Percentiles rank a stretch among this genome's conserved stretches.
Conservation (phyloP, 2,329 filamentous ascomycete genomes). For the Aspergillus sclerotialis region DNA sequence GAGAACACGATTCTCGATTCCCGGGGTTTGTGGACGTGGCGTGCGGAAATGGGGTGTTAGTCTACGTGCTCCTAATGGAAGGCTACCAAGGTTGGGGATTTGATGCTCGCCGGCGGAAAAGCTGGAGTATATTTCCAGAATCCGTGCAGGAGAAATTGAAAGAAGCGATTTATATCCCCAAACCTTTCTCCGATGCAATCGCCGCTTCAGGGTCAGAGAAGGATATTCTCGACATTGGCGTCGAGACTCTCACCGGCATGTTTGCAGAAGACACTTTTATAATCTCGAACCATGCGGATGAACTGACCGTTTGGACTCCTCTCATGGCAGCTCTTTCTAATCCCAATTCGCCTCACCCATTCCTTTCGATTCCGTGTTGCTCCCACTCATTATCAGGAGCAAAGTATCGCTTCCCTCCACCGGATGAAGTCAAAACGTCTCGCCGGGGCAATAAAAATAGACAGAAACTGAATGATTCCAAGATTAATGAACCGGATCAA, state of each 20-base stretch:
- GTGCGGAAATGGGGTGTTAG: conserved; percentile 87
- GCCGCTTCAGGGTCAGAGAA: neutral
- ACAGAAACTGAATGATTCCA: conserved; percentile 35
- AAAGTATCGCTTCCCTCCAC: conserved; percentile 51
- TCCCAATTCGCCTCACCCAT: conserved; percentile 59
- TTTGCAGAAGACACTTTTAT: conserved; percentile 78
- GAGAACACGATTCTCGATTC: conserved; percentile 43
- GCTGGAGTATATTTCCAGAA: conserved; percentile 66
- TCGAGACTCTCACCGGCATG: conserved; percentile 44
- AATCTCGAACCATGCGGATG: conserved; percentile 94
- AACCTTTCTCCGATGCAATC: conserved; percentile 33
- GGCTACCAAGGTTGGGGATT: conserved; percentile 86
- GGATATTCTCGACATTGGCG: conserved; percentile 8
- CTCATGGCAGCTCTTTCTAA: conserved; percentile 62
- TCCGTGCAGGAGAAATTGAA: conserved; percentile 45
- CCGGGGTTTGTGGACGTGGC: conserved; percentile 94
- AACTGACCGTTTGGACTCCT: conserved; percentile 93
- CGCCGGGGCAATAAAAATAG: neutral
- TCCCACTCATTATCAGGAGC: conserved; percentile 77
- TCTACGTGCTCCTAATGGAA: conserved; percentile 72
- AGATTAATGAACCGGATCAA: conserved; percentile 14
- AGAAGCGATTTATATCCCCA: conserved; percentile 56
- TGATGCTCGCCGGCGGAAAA: conserved; percentile 77
- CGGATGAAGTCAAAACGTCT: conserved; percentile 22
- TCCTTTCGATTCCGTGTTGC: conserved; percentile 92